Evolutionary conservation across 805 yeast species (phyloP).

Genomic region (Candida tammaniensis): DNA sequence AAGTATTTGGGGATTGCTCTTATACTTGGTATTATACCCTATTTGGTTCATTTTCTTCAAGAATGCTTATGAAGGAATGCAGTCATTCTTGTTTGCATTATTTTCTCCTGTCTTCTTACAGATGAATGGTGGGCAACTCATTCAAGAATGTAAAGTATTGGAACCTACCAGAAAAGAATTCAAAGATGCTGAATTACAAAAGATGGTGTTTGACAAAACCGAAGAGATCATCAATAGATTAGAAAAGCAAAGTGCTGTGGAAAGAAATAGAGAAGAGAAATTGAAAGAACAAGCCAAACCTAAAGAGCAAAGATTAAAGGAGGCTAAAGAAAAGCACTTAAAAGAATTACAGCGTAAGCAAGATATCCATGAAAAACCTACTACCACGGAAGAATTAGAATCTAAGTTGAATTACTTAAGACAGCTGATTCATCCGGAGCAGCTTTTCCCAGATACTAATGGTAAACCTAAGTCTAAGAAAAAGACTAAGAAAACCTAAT

Average conservation of each 20-base stretch:
- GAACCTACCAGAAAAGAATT: constrained; percentile 62
- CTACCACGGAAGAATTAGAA: constrained; percentile 33
- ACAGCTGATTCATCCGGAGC: constrained; percentile 12
- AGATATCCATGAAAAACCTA: constrained; percentile 33
- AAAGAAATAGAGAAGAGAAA: constrained; percentile 45
- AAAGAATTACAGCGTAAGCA: constrained; percentile 17
- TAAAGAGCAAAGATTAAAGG: constrained; percentile 17
- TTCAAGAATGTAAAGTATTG: constrained; percentile 67
- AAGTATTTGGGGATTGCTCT: constrained; percentile 54
- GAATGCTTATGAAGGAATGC: constrained; percentile 75
- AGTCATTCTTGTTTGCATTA: constrained; percentile 66
- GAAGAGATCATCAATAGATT: constrained; percentile 51
- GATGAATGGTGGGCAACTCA: constrained; percentile 62
- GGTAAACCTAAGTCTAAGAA: no score
- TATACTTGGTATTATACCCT: constrained; percentile 71
- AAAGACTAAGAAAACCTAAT: no score
- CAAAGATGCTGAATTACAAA: constrained; percentile 58
- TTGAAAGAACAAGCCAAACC: constrained; percentile 16
- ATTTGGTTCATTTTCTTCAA: constrained; percentile 79
- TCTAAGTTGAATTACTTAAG: constrained; percentile 23
- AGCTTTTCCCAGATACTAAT: no score
- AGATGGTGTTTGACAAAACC: constrained; percentile 58
- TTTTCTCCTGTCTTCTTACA: constrained; percentile 68
- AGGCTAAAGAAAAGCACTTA: constrained; percentile 15
- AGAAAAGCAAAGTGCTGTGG: constrained; percentile 72